Conservation (phyloP, 495 filamentous ascomycete species). For the Trichoderma asperelloides region DNA sequence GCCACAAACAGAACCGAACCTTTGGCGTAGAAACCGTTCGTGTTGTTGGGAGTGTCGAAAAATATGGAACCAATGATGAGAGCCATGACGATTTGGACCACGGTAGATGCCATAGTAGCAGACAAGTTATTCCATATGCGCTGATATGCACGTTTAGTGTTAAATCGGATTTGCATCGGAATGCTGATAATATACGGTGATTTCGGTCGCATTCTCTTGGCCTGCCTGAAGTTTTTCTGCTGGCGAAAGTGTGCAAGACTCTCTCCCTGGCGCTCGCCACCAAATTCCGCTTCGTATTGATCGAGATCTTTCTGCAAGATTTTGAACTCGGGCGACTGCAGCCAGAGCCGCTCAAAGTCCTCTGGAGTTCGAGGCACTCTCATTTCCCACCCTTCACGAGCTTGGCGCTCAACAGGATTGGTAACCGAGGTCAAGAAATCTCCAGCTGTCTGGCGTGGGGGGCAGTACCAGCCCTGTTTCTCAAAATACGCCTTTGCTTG, state of each 20-base stretch:
- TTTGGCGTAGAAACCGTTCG: constrained; percentile 37
- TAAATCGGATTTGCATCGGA: constrained; percentile 46
- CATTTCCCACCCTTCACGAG: constrained; percentile 54
- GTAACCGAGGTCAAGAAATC: constrained; percentile 71
- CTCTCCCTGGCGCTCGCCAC: constrained; percentile 30
- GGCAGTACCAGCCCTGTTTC: constrained; percentile 53
- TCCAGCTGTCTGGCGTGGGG: constrained; percentile 61
- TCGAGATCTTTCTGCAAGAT: constrained; percentile 55
- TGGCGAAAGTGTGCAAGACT: constrained; percentile 17
- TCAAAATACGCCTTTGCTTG: constrained; percentile 50
- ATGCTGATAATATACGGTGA: constrained; percentile 52
- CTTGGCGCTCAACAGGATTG: constrained; percentile 59
- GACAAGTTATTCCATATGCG: constrained; percentile 25
- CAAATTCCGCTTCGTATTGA: constrained; percentile 45
- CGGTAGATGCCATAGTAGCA: constrained; percentile 19
- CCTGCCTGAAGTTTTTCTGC: constrained; percentile 24
- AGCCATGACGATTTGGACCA: constrained; percentile 32
- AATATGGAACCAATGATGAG: constrained; percentile 39
- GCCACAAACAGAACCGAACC: constrained; percentile 50
- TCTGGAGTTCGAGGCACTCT: constrained; percentile 51
- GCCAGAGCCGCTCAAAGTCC: constrained; percentile 49
- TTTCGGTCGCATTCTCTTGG: constrained; percentile 31
- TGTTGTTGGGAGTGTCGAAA: constrained; percentile 36
- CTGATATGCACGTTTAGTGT: constrained; percentile 44
- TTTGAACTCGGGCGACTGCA: constrained; percentile 35